These are phyloP conservation scores for Aspergillus indologenus DNA, from an alignment of 495 filamentous ascomycete genomes.

Conservation along the genomic window DNA sequence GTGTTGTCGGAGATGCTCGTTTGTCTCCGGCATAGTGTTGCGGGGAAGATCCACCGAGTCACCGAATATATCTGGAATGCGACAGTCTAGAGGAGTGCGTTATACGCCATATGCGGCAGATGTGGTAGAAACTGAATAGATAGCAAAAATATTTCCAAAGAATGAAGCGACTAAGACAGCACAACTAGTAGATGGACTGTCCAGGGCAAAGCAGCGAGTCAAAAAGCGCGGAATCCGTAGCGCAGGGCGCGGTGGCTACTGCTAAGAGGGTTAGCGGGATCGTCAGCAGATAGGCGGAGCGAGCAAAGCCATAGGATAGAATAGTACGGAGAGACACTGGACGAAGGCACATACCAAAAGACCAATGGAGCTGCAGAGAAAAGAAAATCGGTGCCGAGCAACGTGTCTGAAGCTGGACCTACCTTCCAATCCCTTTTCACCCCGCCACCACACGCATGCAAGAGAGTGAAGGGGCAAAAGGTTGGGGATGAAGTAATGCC, in stretches of 20 bases:
- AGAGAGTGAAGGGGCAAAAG: not conserved
- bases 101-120: constrained; percentile 9
- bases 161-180: not conserved
- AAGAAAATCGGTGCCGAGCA: not conserved
- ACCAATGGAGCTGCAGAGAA: not conserved
- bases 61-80: not conserved
- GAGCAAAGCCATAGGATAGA: not conserved
- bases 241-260: constrained; percentile 12
- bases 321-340: too few relatives aligned
- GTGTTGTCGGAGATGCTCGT: constrained; percentile 23
- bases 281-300: not conserved
- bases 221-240: constrained; percentile 9
- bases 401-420: not conserved
- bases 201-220: constrained; percentile 4
- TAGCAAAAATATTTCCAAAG: not conserved
- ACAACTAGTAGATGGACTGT: not conserved
- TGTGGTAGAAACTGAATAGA: not conserved
- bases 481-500: not conserved
- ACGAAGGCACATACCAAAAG: not conserved
- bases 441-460: not conserved
- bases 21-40: constrained; percentile 32
- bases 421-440: not conserved
- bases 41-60: constrained; percentile 1
- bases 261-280: constrained; percentile 10
- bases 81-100: not conserved